Percentiles rank a stretch among this genome's conserved stretches.
Conservation (phyloP, 2,329 filamentous ascomycete species). For the Xylariales sp. region DNA sequence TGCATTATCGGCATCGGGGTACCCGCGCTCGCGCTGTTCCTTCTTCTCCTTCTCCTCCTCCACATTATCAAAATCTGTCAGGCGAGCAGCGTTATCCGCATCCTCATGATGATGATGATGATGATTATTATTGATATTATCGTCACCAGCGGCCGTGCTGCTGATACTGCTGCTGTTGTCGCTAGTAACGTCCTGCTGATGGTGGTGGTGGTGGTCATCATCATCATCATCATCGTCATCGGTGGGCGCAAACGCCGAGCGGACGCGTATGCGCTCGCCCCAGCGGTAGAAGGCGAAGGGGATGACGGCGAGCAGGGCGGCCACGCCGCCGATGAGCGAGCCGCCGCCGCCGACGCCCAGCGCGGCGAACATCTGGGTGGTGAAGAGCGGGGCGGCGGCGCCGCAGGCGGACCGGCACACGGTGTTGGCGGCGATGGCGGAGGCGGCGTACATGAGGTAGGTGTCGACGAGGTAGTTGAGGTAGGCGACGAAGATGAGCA, state of each 20-base stretch:
- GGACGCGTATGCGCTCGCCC: constrained; percentile 34
- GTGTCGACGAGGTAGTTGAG: constrained; percentile 51
- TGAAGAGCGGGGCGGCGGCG: constrained; percentile 56
- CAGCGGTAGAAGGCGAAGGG: constrained; percentile 56
- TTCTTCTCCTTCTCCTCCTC: no score
- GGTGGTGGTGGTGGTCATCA: constrained; percentile 17
- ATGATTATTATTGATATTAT: no score
- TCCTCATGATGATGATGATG: no score
- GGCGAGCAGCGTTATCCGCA: no score
- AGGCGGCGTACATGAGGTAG: constrained; percentile 55
- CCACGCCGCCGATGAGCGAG: constrained; percentile 40
- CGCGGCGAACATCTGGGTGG: constrained; percentile 54
- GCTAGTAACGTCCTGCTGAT: no score
- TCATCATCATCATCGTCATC: constrained; percentile 11
- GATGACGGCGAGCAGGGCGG: constrained; percentile 42
- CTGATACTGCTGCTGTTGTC: no score
- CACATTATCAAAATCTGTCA: no score
- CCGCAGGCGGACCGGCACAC: constrained; percentile 54
- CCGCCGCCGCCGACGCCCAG: constrained; percentile 59
- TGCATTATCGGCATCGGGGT: no score
- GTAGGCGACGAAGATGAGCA: constrained; percentile 46
- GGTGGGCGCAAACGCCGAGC: constrained; percentile 32
- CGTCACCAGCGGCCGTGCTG: no score
- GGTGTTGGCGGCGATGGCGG: constrained; percentile 60
- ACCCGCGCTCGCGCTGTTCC: no score